Percentiles rank a stretch among this genome's conserved stretches.
Evolutionary conservation across 2,329 filamentous ascomycete genomes (phyloP).

Genomic region (Corinectria fuckeliana): DNA sequence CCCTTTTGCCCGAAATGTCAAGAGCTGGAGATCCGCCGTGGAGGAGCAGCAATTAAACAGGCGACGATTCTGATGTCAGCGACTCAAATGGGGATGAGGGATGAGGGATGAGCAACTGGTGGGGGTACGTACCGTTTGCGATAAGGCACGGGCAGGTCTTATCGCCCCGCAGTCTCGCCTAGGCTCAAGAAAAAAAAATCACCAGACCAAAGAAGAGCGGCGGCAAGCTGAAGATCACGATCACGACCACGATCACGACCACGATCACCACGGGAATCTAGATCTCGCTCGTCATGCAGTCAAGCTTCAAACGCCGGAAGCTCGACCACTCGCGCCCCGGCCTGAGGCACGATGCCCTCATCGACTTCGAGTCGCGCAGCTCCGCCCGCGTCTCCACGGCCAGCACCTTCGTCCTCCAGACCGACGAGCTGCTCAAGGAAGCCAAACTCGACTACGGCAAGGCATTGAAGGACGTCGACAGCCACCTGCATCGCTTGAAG

Average conservation of each 20-base stretch:
- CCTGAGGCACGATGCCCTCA: constrained; percentile 45
- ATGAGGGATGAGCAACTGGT: too few relatives aligned
- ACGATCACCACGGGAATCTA: constrained; percentile 1
- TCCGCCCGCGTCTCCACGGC: constrained; percentile 52
- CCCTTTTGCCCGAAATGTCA: not conserved
- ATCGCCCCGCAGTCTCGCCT: constrained; percentile 36
- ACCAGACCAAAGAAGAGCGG: constrained; percentile 18
- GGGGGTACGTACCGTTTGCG: constrained; percentile 30
- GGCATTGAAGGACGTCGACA: constrained; percentile 55
- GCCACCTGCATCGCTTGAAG: constrained; percentile 59
- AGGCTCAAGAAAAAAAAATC: constrained; percentile 33
- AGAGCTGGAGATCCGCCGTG: not conserved
- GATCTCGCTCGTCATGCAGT: constrained; percentile 49
- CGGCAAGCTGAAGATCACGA: constrained; percentile 23
- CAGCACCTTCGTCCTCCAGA: constrained; percentile 64
- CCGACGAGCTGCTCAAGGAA: constrained; percentile 64
- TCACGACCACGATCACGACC: constrained; percentile 14
- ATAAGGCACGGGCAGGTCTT: constrained; percentile 31
- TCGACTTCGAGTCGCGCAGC: constrained; percentile 49
- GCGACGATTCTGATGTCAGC: constrained; percentile 6
- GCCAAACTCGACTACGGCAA: constrained; percentile 59
- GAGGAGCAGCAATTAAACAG: not conserved
- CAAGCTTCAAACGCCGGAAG: constrained; percentile 57
- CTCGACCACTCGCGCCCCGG: constrained; percentile 48
- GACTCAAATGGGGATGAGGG: not conserved